phyloP scores from a whole-genome alignment of 2,329 filamentous ascomycete genomes.

The Trichoderma sp. region DNA sequence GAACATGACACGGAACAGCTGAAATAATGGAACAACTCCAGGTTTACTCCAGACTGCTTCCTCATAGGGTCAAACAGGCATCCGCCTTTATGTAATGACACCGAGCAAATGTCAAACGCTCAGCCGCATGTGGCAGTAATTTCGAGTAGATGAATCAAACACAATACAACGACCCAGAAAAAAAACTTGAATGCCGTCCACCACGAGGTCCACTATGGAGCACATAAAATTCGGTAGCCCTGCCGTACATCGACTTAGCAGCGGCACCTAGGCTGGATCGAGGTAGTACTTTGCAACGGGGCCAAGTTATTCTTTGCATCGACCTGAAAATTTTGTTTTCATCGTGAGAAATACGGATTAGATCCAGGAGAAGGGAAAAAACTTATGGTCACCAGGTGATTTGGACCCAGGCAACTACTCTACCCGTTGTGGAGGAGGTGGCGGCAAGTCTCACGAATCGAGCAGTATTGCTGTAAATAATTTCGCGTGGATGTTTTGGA shows the following conservation, averaged over 20 bases:
- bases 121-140: constrained; percentile 21
- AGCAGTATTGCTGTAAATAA: background rate
- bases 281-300: constrained; percentile 12
- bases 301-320: background rate
- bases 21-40: background rate
- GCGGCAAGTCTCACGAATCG: constrained; percentile 11
- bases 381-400: constrained; percentile 5
- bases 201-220: constrained; percentile 1
- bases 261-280: background rate
- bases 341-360: constrained; percentile 1
- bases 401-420: background rate
- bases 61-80: background rate
- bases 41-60: constrained; percentile 19
- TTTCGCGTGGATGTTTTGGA: background rate
- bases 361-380: constrained; percentile 1
- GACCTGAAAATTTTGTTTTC: background rate
- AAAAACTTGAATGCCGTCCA: constrained; percentile 10
- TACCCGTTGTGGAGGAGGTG: constrained; percentile 3
- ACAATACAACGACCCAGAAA: background rate
- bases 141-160: background rate
- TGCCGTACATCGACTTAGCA: constrained; percentile 8
- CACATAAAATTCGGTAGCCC: constrained; percentile 6
- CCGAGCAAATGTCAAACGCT: background rate
- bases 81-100: constrained; percentile 10
- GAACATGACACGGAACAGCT: background rate